Evolutionary conservation across 2,329 filamentous ascomycete genomes (phyloP), one percentile per base, ranked within the genome.

Genomic region (Aspergillus ibericus): DNA sequence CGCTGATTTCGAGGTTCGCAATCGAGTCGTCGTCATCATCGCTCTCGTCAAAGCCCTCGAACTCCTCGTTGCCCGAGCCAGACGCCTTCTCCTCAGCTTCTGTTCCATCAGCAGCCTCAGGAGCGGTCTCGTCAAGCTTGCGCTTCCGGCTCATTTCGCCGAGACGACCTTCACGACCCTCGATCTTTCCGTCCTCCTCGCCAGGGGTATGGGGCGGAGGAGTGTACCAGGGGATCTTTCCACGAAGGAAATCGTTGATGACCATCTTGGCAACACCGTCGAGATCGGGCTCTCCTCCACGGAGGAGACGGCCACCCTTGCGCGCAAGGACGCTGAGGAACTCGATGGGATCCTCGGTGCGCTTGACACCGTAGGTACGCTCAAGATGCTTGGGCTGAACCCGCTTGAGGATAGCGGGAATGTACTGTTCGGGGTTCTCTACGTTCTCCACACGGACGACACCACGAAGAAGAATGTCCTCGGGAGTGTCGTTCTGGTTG

Each of bases 221-320:
- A 0, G 91, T 95, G 71, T 92, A 99, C 95, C 96, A 99, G 1
- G 95, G 95, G 25, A 98, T 91, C 77, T 93, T 97, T 57, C 95
- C 95, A 63, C 95, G 82, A 70, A 98, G 85, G 73, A 98, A 99
- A 72, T 99, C 95, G 69, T 96, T 98, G 59, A 99, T 80, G 0
- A 99, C 90, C 87, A 96, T 96, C 77, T 96, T 96, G 1, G 95
- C 95, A 49, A 96, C 92, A 68, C 93, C 92, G 68, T 98, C 93
- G 56, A 97, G 79, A 74, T 99, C 95, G 4, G 93, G 90, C 74
- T 98, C 95, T n/a, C 93, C 95, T 58, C 91, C 93, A 72, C 92
- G 92, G 15, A 98, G 80, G 18, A 99, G 78, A 66, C 93, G 85
- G 15, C 95, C 95, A 58, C 88, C 87, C 75, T 97, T 98, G 58